These are phyloP conservation scores for Litchi chinensis DNA, from an alignment of 345 rosid genomes.

Conservation along the genomic window DNA sequence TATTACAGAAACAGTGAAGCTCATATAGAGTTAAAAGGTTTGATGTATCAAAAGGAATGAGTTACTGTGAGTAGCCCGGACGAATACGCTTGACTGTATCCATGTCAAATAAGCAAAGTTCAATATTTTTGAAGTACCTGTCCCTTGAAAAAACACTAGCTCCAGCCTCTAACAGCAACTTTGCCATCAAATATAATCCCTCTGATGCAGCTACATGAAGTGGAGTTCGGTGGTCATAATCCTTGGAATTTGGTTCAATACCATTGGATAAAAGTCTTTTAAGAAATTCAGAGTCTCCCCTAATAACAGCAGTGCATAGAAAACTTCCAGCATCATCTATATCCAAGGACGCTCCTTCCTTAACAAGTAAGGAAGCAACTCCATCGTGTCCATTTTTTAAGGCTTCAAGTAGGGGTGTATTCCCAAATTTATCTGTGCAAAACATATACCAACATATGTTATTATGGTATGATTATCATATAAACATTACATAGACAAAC, in stretches of 20 bases:
- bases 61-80: background rate
- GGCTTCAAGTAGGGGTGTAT: constrained; percentile 87
- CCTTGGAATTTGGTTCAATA: constrained; percentile 78
- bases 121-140: constrained; percentile 46
- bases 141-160: constrained; percentile 79
- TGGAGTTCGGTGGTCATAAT: constrained; percentile 88
- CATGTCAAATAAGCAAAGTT: background rate
- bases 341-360: constrained; percentile 68
- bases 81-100: background rate
- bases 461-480: background rate
- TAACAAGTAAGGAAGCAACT: constrained; percentile 59
- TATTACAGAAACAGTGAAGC: background rate
- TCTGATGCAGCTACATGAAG: constrained; percentile 94
- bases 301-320: constrained; percentile 64
- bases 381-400: constrained; percentile 70
- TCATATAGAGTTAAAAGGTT: background rate
- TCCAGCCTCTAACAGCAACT: constrained; percentile 76
- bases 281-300: constrained; percentile 78
- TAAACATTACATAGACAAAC: background rate
- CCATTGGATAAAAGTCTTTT: constrained; percentile 71
- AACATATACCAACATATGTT: constrained; percentile 10
- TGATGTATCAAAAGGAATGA: background rate
- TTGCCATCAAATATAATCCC: constrained; percentile 76
- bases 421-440: constrained; percentile 78
- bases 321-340: constrained; percentile 77